Evolutionary conservation across 1,284 basidiomycete species (phyloP).

Genomic region (Calocybe gambosa): DNA sequence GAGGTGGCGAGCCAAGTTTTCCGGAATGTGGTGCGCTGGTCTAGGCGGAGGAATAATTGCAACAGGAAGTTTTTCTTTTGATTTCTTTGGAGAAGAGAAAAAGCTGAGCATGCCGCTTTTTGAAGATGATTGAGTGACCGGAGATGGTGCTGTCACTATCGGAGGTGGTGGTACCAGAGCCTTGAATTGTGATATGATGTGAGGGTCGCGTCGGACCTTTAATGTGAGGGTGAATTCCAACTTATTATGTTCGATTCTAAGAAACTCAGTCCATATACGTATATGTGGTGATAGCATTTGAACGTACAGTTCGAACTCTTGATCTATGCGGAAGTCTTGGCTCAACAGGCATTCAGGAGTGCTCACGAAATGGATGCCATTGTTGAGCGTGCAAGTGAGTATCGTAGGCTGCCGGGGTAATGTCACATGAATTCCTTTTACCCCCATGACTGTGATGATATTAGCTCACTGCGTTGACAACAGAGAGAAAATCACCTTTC

Average conservation of each 20-base stretch:
- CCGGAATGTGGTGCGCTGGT: conserved; percentile 36
- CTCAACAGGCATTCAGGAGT: conserved; percentile 74
- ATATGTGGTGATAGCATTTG: background rate
- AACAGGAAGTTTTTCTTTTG: conserved; percentile 39
- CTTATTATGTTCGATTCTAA: conserved; percentile 80
- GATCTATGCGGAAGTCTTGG: conserved; percentile 69
- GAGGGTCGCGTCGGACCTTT: conserved; percentile 78
- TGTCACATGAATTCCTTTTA: conserved; percentile 68
- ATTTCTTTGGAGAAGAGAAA: conserved; percentile 75
- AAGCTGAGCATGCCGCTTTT: conserved; percentile 69
- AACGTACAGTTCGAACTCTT: conserved; percentile 90
- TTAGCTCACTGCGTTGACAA: conserved; percentile 3
- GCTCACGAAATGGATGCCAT: conserved; percentile 94
- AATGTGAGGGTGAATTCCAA: conserved; percentile 86
- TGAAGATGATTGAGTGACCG: conserved; percentile 35
- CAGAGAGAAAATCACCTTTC: conserved; percentile 55
- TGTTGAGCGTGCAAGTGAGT: conserved; percentile 90
- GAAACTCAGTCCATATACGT: conserved; percentile 1
- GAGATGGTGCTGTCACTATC: conserved; percentile 28
- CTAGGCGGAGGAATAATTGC: conserved; percentile 32
- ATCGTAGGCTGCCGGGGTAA: conserved; percentile 68
- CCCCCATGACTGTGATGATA: conserved; percentile 63
- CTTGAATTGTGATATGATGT: conserved; percentile 72
- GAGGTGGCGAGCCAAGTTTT: conserved; percentile 79
- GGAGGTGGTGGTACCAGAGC: conserved; percentile 44